These are phyloP conservation scores for Helotiales sp. DNA, from an alignment of 2,329 filamentous ascomycete genomes.

Conservation along the genomic window DNA sequence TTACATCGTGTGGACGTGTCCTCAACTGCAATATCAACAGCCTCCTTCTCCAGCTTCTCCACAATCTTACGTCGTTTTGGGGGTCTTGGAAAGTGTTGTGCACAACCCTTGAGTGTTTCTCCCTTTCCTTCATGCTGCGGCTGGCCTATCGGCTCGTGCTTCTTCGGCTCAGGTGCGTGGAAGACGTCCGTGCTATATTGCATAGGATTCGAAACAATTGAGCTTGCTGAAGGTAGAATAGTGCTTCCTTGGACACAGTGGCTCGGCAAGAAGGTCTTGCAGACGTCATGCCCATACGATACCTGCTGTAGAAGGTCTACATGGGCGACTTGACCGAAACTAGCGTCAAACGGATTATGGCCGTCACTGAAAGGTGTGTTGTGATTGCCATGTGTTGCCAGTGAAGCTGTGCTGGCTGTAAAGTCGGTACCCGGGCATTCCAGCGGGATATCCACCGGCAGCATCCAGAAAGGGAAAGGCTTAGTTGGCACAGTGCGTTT, in stretches of 20 bases:
- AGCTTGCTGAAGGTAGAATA: background rate
- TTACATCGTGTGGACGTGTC: background rate
- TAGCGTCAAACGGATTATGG: slow-evolving; percentile 1
- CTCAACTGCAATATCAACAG: background rate
- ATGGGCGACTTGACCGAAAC: background rate
- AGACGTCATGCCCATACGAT: background rate
- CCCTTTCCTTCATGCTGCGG: background rate
- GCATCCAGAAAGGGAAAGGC: background rate
- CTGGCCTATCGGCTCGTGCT: background rate
- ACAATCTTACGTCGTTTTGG: background rate
- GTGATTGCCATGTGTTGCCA: background rate
- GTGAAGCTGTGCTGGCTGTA: background rate
- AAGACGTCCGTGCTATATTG: background rate
- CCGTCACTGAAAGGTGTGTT: background rate
- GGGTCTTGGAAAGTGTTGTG: background rate
- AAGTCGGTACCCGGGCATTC: background rate
- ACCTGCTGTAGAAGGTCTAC: background rate
- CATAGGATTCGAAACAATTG: background rate
- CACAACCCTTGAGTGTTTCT: background rate
- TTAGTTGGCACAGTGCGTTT: background rate
- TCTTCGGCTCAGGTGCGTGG: background rate
- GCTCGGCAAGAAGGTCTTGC: background rate
- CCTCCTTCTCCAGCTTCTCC: background rate
- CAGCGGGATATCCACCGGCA: background rate
- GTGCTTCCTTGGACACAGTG: background rate